Evolutionary conservation across 352 stramenopile genomes (phyloP).

Genomic region (Lagenidium giganteum): DNA sequence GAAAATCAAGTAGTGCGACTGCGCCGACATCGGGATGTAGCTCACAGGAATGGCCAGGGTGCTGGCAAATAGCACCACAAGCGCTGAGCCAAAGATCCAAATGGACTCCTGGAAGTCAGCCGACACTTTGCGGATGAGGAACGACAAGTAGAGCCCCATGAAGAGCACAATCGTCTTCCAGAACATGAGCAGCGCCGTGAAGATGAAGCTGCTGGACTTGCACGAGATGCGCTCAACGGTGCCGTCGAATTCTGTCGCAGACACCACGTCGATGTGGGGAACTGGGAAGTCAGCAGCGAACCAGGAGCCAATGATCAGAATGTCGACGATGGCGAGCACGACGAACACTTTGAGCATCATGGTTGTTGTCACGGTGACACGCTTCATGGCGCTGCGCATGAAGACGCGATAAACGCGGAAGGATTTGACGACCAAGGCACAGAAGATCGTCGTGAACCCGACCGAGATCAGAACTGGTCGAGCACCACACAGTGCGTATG

Average conservation of each 20-base stretch:
- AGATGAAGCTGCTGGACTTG: conserved; percentile 42
- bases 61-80: conserved; percentile 41
- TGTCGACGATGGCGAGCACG: conserved; percentile 15
- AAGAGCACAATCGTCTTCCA: conserved; percentile 50
- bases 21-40: conserved; percentile 40
- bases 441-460: conserved; percentile 27
- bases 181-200: conserved; percentile 44
- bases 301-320: conserved; percentile 21
- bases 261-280: conserved; percentile 2
- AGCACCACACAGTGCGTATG: conserved; percentile 10
- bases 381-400: conserved; percentile 20
- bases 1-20: conserved; percentile 33
- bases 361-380: conserved; percentile 9
- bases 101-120: conserved; percentile 61
- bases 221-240: conserved; percentile 24
- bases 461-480: conserved; percentile 16
- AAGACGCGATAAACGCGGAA: conserved; percentile 36
- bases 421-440: conserved; percentile 26
- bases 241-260: conserved; percentile 17
- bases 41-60: conserved; percentile 41
- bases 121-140: conserved; percentile 62
- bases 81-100: conserved; percentile 48
- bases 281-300: conserved; percentile 19
- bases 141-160: conserved; percentile 36
- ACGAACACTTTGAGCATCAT: conserved; percentile 19